Percentiles rank a stretch among this genome's conserved stretches.
Conservation (phyloP, 345 rosid genomes). For the Salix purpurea region DNA sequence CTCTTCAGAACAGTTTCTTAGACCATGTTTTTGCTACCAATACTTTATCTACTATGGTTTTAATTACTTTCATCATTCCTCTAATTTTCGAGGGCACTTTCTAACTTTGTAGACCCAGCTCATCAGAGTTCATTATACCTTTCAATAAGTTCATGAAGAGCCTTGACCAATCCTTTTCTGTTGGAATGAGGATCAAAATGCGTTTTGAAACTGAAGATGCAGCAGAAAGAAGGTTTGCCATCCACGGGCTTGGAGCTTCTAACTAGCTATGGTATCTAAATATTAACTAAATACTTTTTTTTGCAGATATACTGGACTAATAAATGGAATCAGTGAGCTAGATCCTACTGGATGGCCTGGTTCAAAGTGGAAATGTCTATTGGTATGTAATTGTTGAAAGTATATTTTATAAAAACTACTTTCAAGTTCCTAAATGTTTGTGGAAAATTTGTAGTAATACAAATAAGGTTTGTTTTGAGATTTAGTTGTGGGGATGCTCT, state of each 20-base stretch:
- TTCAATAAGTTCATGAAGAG: constrained; percentile 69
- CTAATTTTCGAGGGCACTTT: not conserved
- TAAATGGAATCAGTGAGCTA: constrained; percentile 70
- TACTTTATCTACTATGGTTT: not conserved
- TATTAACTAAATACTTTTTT: not conserved
- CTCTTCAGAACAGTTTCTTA: not conserved
- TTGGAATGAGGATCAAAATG: constrained; percentile 89
- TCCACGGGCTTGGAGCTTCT: not conserved
- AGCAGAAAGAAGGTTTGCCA: constrained; percentile 73
- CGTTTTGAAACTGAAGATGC: constrained; percentile 87
- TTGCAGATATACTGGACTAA: constrained; percentile 68
- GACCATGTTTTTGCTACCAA: not conserved
- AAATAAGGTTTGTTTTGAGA: not conserved
- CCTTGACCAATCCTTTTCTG: constrained; percentile 52
- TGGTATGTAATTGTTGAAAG: constrained; percentile 36
- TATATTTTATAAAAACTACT: not conserved
- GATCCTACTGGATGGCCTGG: constrained; percentile 93
- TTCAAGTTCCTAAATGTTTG: not conserved
- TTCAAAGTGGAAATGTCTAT: constrained; percentile 92
- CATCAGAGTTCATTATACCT: constrained; percentile 74
- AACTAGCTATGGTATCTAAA: not conserved
- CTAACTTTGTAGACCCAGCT: constrained; percentile 47
- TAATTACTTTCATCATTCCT: not conserved
- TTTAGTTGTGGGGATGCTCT: too few species aligned
- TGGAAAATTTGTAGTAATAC: not conserved